A percentile compares a stretch with the other conserved stretches of the same genome.
These are phyloP conservation scores for Iris pallida DNA, from an alignment of 116 monocot genomes.

Conservation along the genomic window DNA sequence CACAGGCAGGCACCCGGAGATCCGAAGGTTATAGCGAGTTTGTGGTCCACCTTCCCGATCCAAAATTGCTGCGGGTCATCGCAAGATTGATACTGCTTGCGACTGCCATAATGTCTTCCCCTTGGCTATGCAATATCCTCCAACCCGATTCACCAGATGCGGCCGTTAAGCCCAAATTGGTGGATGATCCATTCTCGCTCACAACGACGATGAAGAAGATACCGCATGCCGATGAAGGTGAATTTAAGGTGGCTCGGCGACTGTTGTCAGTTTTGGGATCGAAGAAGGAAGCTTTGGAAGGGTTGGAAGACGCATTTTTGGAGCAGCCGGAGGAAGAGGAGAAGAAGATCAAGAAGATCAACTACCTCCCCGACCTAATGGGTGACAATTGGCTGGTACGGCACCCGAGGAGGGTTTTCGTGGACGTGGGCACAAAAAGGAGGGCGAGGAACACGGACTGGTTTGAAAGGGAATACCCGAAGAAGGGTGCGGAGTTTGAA, in stretches of 20 bases:
- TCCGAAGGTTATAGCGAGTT: no score
- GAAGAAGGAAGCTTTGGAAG: constrained; percentile 40
- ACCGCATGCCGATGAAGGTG: no score
- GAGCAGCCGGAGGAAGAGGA: no score
- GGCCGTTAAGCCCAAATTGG: no score
- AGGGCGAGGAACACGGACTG: constrained; percentile 22
- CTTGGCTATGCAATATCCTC: no score
- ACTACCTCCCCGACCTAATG: constrained; percentile 25
- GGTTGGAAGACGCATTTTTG: constrained; percentile 43
- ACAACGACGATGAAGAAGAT: no score
- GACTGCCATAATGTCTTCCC: constrained; percentile 24
- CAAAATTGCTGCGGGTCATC: constrained; percentile 14
- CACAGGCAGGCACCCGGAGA: no score
- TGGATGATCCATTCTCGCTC: no score
- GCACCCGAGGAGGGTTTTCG: constrained; percentile 47
- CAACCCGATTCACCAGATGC: no score
- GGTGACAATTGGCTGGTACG: constrained; percentile 19
- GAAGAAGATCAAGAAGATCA: constrained; percentile 12
- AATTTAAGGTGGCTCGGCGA: constrained; percentile 11
- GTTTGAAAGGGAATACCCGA: constrained; percentile 64
- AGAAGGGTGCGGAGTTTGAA: constrained; percentile 40
- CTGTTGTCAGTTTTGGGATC: constrained; percentile 25
- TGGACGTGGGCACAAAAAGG: constrained; percentile 33
- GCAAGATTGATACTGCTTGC: constrained; percentile 20
- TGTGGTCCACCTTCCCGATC: no score